Evolutionary conservation across 2,329 filamentous ascomycete genomes (phyloP).

Genomic region (Paracoccidioides brasiliensis): DNA sequence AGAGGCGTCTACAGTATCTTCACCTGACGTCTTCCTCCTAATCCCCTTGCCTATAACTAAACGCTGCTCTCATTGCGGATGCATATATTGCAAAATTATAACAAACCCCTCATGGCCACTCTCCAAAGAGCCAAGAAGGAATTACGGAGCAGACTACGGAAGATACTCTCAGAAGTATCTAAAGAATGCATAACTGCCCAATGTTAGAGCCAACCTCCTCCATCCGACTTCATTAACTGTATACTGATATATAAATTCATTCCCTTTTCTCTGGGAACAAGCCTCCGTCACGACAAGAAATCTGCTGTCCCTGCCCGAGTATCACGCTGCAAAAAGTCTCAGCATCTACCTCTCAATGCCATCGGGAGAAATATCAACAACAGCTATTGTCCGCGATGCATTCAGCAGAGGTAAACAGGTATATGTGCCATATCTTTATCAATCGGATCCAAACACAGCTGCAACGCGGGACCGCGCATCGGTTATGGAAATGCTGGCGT

Average conservation of each 20-base stretch:
- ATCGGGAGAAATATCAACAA: constrained; percentile 70
- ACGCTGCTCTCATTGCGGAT: background rate
- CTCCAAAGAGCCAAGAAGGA: constrained; percentile 61
- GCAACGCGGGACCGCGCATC: constrained; percentile 40
- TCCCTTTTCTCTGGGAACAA: constrained; percentile 27
- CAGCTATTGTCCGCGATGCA: constrained; percentile 68
- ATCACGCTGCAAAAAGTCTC: constrained; percentile 59
- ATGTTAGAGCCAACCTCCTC: constrained; percentile 42
- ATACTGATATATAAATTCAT: constrained; percentile 2
- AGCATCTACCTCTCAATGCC: constrained; percentile 94
- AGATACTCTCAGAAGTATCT: constrained; percentile 47
- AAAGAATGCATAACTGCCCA: constrained; percentile 52
- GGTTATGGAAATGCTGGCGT: constrained; percentile 89
- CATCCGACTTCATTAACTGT: background rate
- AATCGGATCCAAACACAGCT: constrained; percentile 24
- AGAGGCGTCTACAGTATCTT: too few relatives aligned
- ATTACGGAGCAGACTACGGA: constrained; percentile 57
- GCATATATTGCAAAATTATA: background rate
- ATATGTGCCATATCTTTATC: constrained; percentile 82
- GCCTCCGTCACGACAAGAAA: constrained; percentile 52
- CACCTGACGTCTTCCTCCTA: too few relatives aligned
- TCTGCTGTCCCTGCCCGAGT: constrained; percentile 57
- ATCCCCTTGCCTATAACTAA: too few relatives aligned
- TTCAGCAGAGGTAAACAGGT: constrained; percentile 66
- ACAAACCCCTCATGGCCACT: constrained; percentile 24